These are phyloP conservation scores for Oleoguttula mirabilis DNA, from an alignment of 495 filamentous ascomycete species.

Conservation along the genomic window DNA sequence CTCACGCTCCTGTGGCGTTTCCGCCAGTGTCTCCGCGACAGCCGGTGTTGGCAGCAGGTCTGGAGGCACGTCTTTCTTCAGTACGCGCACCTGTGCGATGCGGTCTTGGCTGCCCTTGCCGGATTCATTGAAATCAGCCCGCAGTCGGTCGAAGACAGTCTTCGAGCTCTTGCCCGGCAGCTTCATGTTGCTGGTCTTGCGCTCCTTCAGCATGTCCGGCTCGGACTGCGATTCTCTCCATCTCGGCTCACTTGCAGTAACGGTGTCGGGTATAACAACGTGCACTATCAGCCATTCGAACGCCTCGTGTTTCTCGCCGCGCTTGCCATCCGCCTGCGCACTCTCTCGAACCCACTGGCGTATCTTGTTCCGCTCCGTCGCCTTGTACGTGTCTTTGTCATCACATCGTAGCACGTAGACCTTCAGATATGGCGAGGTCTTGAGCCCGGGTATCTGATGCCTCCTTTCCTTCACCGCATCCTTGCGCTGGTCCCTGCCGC, in stretches of 20 bases:
- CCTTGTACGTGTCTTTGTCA: constrained; percentile 88
- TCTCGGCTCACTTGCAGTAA: constrained; percentile 58
- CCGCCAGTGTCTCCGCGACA: constrained; percentile 27
- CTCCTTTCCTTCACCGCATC: constrained; percentile 49
- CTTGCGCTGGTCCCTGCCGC: constrained; percentile 15
- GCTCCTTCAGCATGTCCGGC: constrained; percentile 32
- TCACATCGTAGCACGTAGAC: constrained; percentile 80
- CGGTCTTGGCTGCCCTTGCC: constrained; percentile 67
- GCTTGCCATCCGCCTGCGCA: constrained; percentile 45
- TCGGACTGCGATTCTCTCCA: constrained; percentile 29
- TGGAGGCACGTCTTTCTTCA: constrained; percentile 33
- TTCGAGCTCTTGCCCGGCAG: constrained; percentile 65
- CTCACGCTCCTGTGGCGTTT: constrained; percentile 58
- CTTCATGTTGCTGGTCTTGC: constrained; percentile 41
- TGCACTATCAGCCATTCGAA: constrained; percentile 95
- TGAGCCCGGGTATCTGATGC: constrained; percentile 89
- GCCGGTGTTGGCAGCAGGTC: constrained; percentile 26
- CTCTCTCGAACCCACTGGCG: constrained; percentile 84
- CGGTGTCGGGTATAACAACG: constrained; percentile 70
- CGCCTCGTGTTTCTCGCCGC: constrained; percentile 79
- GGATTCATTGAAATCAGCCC: constrained; percentile 80
- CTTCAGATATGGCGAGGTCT: constrained; percentile 90
- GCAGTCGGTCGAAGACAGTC: constrained; percentile 79
- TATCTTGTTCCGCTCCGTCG: constrained; percentile 58
- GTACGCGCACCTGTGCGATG: constrained; percentile 72